Evolutionary conservation across 2,329 filamentous ascomycete genomes (phyloP), one percentile per base, ranked within the genome.

Genomic region (Hymenoscyphus fructigenus): DNA sequence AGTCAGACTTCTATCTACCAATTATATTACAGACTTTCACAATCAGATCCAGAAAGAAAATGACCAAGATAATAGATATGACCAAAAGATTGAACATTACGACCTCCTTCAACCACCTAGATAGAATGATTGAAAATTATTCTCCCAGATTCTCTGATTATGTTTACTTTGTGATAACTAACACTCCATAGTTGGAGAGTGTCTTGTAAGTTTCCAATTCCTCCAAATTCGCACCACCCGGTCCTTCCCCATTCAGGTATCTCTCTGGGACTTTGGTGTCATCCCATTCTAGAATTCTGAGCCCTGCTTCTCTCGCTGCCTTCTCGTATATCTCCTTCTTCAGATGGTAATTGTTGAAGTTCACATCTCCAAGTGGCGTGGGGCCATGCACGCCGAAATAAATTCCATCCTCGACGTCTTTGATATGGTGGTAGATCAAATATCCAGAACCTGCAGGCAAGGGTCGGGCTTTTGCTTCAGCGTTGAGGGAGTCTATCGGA

Each of bases 311-410:
- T 41, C 70, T 69, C 15, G 75, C 75, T 15, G 70, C 72, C 38
- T 68, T 63, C 63, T 76, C 71, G 60, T 74, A 75, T 2, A 75
- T 50, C 34, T 68, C 70, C 66, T 71, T 72, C 57, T 63, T 69
- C 60, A 77, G 65, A 67, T 75, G 72, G 57, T 70, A 76, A 55
- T 66, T 70, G 14, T 68, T 62, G 59, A 76, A 75, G 20, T 65
- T 62, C 15, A 76, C 55, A 4, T 71, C 64, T 36, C 66, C 70
- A 7, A 66, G 62, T 10, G 65, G 65, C 77, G 38, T 44, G 5
- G 15, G 15, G n/a, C 38, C 14, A 44, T n/a, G 15, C 1, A n/a
- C 38, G 15, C 1, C 14, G 38, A 44, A 44, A 44, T 44, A 44
- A 6, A 44, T 44, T 17, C 38, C 38, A 44, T 44, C 38, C 38